These are phyloP conservation scores for Aspergillus pseudotamarii DNA, from an alignment of 2,329 filamentous ascomycete genomes.

Conservation along the genomic window DNA sequence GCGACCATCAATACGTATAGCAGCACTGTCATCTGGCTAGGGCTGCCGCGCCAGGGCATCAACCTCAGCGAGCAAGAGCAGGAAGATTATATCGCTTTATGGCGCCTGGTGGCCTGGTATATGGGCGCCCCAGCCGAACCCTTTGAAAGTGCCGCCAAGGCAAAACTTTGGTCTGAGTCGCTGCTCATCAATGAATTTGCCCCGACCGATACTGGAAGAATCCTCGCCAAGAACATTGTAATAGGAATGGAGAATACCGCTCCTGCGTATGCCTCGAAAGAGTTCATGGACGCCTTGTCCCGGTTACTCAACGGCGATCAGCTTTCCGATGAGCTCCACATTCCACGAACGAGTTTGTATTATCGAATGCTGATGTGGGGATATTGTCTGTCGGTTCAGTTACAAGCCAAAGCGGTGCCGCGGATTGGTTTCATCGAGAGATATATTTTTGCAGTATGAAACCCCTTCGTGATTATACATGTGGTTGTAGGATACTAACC, in stretches of 20 bases:
- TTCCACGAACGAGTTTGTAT: background rate
- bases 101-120: background rate
- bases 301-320: background rate
- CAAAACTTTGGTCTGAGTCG: background rate
- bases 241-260: background rate
- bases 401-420: background rate
- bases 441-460: background rate
- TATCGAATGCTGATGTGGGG: background rate
- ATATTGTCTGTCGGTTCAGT: background rate
- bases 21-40: background rate
- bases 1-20: background rate
- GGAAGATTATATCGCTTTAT: background rate
- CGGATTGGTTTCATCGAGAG: background rate
- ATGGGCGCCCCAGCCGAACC: background rate
- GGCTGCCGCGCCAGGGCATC: background rate
- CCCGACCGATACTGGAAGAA: background rate
- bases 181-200: background rate
- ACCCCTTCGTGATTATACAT: background rate
- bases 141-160: background rate
- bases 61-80: background rate
- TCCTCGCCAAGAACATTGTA: background rate
- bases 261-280: background rate
- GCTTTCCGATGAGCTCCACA: background rate
- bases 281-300: background rate
- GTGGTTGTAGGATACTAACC: background rate